Evolutionary conservation across 169 alveolate genomes (phyloP).

Genomic region (Neospora caninum): DNA sequence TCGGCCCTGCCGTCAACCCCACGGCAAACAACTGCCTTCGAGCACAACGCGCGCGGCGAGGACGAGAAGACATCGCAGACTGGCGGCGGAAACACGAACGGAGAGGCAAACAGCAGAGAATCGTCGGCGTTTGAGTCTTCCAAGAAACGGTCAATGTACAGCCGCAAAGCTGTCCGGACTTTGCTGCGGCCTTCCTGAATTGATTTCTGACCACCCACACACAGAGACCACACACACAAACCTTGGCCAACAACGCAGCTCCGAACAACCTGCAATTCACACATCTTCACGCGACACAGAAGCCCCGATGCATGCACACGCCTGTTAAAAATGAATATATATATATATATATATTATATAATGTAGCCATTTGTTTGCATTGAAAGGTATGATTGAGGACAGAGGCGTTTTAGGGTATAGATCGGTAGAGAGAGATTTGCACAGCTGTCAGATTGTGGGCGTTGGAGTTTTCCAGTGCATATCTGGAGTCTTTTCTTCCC

Average conservation of each 20-base stretch:
- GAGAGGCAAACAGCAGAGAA: slow-evolving; percentile 4
- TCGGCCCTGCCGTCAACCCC: neutral
- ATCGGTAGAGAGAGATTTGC: too few relatives aligned
- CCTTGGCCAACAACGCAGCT: neutral
- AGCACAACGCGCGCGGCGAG: neutral
- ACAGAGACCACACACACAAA: neutral
- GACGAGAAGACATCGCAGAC: neutral
- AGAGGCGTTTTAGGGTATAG: too few relatives aligned
- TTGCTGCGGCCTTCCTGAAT: slow-evolving; percentile 9
- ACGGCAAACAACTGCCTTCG: neutral
- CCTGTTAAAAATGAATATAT: neutral
- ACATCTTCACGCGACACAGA: neutral
- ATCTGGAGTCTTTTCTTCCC: too few relatives aligned
- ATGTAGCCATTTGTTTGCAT: too few relatives aligned
- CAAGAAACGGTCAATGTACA: neutral
- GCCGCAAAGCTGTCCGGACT: slow-evolving; percentile 6
- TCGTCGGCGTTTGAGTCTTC: slow-evolving; percentile 25
- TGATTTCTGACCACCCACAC: neutral
- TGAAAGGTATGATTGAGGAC: too few relatives aligned
- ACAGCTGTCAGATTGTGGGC: too few relatives aligned
- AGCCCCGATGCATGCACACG: neutral
- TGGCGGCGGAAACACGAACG: neutral
- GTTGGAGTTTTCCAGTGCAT: too few relatives aligned
- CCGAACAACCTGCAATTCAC: neutral
- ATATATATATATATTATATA: neutral